phyloP scores from a whole-genome alignment of 345 rosid species.

The Psidium guajava region DNA sequence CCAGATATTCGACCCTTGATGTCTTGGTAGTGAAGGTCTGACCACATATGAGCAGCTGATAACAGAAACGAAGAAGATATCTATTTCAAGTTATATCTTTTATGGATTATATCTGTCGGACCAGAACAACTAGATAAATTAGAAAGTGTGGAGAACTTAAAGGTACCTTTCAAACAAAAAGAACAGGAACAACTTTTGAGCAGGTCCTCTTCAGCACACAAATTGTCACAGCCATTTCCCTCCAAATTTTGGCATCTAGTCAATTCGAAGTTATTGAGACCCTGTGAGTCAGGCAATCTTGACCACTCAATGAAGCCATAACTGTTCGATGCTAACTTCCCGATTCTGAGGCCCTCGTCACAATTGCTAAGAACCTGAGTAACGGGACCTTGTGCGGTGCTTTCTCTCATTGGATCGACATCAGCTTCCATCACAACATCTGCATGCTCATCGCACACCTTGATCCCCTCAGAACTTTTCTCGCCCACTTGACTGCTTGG shows the following conservation, averaged over 20 bases:
- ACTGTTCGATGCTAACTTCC: slow-evolving; percentile 11
- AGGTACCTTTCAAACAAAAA: slow-evolving; percentile 73
- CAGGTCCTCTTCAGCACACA: slow-evolving; percentile 24
- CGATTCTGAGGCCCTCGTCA: slow-evolving; percentile 15
- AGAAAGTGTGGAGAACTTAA: not conserved
- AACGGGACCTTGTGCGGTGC: not conserved
- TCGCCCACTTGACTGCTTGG: slow-evolving; percentile 2
- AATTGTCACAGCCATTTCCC: slow-evolving; percentile 20
- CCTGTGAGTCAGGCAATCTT: slow-evolving; percentile 24
- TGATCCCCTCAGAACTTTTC: not conserved
- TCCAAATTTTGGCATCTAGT: slow-evolving; percentile 33
- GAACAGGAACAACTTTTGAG: slow-evolving; percentile 68
- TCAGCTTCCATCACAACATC: not conserved
- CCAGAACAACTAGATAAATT: not conserved
- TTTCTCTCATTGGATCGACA: not conserved
- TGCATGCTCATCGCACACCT: not conserved
- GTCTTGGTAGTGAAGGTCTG: slow-evolving; percentile 90
- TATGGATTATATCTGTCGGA: not conserved
- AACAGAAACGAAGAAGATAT: not conserved
- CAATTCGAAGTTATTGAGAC: slow-evolving; percentile 37
- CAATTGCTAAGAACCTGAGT: slow-evolving; percentile 7
- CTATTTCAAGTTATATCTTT: not conserved
- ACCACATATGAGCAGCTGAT: slow-evolving; percentile 88
- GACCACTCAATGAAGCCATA: slow-evolving; percentile 26
- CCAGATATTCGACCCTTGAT: slow-evolving; percentile 70